Conservation (phyloP, 192 early-diverging fungal genomes). For the Umbelopsis isabellina region DNA sequence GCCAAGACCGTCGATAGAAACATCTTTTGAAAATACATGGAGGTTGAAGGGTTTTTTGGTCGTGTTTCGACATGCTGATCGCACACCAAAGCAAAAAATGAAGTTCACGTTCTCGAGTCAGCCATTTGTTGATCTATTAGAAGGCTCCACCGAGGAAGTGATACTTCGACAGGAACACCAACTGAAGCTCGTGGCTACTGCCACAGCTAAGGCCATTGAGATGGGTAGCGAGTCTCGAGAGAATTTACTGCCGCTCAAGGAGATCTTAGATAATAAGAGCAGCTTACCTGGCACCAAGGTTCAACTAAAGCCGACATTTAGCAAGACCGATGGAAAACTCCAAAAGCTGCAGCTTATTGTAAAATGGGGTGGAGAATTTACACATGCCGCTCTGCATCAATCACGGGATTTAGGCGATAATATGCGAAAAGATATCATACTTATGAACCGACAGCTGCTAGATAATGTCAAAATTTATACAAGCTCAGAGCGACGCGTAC, state of each 20-base stretch:
- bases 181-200: constrained; percentile 65
- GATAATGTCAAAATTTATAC: constrained; percentile 86
- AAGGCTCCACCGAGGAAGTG: constrained; percentile 71
- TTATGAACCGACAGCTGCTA: constrained; percentile 86
- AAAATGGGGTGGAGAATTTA: constrained; percentile 98
- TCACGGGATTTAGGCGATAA: constrained; percentile 90
- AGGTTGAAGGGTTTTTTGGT: constrained; percentile 90
- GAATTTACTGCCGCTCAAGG: constrained; percentile 67
- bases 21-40: constrained; percentile 85
- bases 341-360: constrained; percentile 88
- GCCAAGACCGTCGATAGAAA: constrained; percentile 37
- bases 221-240: constrained; percentile 57
- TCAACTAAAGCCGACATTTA: constrained; percentile 82
- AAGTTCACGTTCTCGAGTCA: constrained; percentile 81
- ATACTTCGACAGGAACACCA: constrained; percentile 77
- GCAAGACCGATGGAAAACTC: constrained; percentile 55
- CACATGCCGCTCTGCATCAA: constrained; percentile 91
- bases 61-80: constrained; percentile 92
- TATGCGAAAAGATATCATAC: constrained; percentile 86
- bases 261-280: constrained; percentile 80
- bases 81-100: constrained; percentile 97
- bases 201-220: constrained; percentile 61
- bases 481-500: constrained; percentile 86
- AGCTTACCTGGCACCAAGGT: constrained; percentile 89
- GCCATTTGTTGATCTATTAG: constrained; percentile 74